Conservation (phyloP, 2,329 filamentous ascomycete species). For the Aspergillus vadensis region DNA sequence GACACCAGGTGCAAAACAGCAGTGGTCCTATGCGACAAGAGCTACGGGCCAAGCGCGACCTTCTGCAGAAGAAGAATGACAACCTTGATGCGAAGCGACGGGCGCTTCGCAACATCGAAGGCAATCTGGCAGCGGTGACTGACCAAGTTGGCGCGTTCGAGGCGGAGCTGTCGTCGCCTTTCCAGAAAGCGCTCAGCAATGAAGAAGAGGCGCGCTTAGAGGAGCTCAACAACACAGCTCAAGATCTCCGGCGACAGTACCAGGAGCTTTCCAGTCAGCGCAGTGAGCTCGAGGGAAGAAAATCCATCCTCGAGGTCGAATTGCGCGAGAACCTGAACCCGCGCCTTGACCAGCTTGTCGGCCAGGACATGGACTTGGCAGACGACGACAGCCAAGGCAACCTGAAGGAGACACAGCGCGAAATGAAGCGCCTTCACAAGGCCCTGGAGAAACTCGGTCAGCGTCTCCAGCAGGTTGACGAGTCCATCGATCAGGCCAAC, state of each 20-base stretch:
- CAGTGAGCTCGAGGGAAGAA: conserved; percentile 75
- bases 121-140: conserved; percentile 72
- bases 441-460: conserved; percentile 66
- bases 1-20: conserved; percentile 75
- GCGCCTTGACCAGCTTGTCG: conserved; percentile 81
- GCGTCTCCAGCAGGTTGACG: conserved; percentile 74
- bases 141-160: conserved; percentile 77
- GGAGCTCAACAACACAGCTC: conserved; percentile 66
- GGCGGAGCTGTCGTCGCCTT: conserved; percentile 78
- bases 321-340: conserved; percentile 86
- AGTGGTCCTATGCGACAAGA: conserved; percentile 80
- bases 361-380: conserved; percentile 67
- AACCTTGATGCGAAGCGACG: conserved; percentile 72
- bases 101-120: conserved; percentile 67
- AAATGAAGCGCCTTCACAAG: conserved; percentile 76
- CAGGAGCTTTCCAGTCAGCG: conserved; percentile 72
- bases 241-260: conserved; percentile 75
- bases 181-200: conserved; percentile 82
- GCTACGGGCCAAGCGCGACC: conserved; percentile 70
- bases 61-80: conserved; percentile 72
- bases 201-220: conserved; percentile 84
- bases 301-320: conserved; percentile 81
- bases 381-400: conserved; percentile 63
- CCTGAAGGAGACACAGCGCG: conserved; percentile 75
- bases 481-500: conserved; percentile 64